A percentile compares a stretch with the other conserved stretches of the same genome.
Conservation (phyloP, 768 basidiomycete species). For the Boletus coccyginus region DNA sequence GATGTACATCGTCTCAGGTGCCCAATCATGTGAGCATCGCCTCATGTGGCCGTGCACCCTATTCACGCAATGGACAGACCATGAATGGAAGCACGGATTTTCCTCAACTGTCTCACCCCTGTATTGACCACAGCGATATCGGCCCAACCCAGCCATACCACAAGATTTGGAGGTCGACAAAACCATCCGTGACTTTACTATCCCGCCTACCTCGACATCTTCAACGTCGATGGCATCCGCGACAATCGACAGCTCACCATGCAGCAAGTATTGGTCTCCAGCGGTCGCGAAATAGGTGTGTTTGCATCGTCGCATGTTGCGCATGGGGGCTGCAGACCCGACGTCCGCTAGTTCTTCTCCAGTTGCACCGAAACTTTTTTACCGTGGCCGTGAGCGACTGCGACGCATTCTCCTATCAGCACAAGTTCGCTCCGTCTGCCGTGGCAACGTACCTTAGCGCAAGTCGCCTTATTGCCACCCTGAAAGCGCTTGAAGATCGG, state of each 20-base stretch:
- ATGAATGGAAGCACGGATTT: slow-evolving; percentile 72
- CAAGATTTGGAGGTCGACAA: slow-evolving; percentile 53
- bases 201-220: slow-evolving; percentile 52
- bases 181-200: slow-evolving; percentile 51
- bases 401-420: slow-evolving; percentile 54
- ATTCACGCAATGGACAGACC: slow-evolving; percentile 42
- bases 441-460: slow-evolving; percentile 65
- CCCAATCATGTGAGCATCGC: slow-evolving; percentile 28
- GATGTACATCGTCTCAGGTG: slow-evolving; percentile 29
- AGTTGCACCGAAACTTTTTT: slow-evolving; percentile 66
- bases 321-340: not conserved
- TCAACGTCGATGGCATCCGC: slow-evolving; percentile 34
- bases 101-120: slow-evolving; percentile 59
- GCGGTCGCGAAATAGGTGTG: slow-evolving; percentile 62
- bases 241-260: slow-evolving; percentile 55
- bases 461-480: slow-evolving; percentile 53
- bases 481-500: slow-evolving; percentile 54
- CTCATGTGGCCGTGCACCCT: slow-evolving; percentile 3
- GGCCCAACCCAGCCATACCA: slow-evolving; percentile 50
- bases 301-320: slow-evolving; percentile 15
- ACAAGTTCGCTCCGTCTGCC: slow-evolving; percentile 66
- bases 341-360: slow-evolving; percentile 51
- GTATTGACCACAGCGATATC: slow-evolving; percentile 57
- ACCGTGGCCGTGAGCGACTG: slow-evolving; percentile 58
- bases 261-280: slow-evolving; percentile 60